Conservation (phyloP, 2,329 filamentous ascomycete genomes). For the Mariannaea elegans region DNA sequence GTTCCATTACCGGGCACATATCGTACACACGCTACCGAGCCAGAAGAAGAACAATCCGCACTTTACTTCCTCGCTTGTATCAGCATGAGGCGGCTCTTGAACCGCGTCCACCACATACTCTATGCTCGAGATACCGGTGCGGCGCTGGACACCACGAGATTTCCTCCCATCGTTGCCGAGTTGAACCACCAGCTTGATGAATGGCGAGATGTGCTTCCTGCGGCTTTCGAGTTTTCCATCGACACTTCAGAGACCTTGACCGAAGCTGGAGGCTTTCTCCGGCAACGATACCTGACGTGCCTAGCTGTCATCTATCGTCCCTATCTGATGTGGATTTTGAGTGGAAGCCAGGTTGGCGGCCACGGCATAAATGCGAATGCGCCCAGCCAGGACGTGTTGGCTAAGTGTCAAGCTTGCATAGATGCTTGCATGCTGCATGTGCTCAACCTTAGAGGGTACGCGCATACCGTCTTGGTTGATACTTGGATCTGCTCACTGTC, state of each 20-base stretch:
- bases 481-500: constrained; percentile 64
- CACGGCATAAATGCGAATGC: constrained; percentile 36
- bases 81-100: constrained; percentile 58
- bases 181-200: constrained; percentile 59
- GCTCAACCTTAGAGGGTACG: constrained; percentile 56
- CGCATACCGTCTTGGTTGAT: constrained; percentile 61
- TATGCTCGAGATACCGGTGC: constrained; percentile 57
- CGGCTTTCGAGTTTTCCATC: constrained; percentile 52
- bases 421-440: constrained; percentile 60
- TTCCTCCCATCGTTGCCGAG: constrained; percentile 58
- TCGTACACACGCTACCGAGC: constrained; percentile 51
- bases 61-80: constrained; percentile 64
- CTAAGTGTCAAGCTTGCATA: constrained; percentile 55
- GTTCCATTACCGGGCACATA: constrained; percentile 58
- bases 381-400: constrained; percentile 46
- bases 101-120: constrained; percentile 58
- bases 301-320: constrained; percentile 62
- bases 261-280: constrained; percentile 57
- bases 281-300: constrained; percentile 61
- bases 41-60: constrained; percentile 56
- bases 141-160: constrained; percentile 53
- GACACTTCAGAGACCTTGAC: constrained; percentile 43
- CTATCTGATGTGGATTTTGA: constrained; percentile 60
- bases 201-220: constrained; percentile 57
- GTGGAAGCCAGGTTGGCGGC: constrained; percentile 44